Conservation (phyloP, 2,329 filamentous ascomycete genomes). For the Alternaria sp. region DNA sequence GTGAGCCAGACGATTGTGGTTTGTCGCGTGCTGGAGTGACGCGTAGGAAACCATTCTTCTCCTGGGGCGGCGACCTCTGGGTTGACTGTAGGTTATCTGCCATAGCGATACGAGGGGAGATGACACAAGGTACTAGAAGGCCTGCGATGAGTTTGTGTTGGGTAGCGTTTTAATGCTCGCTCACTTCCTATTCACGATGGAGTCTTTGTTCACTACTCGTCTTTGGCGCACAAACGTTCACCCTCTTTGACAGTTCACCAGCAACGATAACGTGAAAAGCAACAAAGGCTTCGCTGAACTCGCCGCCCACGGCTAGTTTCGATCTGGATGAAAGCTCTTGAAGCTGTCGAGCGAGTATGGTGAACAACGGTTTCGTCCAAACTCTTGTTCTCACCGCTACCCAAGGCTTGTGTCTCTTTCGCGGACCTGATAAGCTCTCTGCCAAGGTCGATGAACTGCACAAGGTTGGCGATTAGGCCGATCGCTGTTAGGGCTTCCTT, state of each 20-base stretch:
- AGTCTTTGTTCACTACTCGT: neutral
- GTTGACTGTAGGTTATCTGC: neutral
- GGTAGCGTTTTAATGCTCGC: neutral
- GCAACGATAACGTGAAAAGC: neutral
- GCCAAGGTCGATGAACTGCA: too few species aligned
- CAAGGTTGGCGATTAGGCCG: too few species aligned
- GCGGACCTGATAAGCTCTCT: too few species aligned
- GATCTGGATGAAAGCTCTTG: neutral
- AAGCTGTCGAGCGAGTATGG: neutral
- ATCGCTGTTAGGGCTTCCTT: too few species aligned
- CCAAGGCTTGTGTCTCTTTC: too few species aligned
- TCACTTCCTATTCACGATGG: neutral
- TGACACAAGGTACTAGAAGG: neutral
- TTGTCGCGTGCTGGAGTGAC: neutral
- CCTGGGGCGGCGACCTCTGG: neutral
- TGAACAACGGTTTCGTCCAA: too few species aligned
- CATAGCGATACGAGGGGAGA: neutral
- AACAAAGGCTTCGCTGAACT: neutral
- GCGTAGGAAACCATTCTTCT: neutral
- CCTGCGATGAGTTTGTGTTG: neutral
- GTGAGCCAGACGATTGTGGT: neutral
- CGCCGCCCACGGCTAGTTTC: too few species aligned
- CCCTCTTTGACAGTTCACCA: neutral
- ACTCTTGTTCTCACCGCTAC: too few species aligned
- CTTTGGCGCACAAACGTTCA: neutral